Base-by-base conservation (phyloP, 129 eudicot species). In the Flaveria ramosissima region DNA sequence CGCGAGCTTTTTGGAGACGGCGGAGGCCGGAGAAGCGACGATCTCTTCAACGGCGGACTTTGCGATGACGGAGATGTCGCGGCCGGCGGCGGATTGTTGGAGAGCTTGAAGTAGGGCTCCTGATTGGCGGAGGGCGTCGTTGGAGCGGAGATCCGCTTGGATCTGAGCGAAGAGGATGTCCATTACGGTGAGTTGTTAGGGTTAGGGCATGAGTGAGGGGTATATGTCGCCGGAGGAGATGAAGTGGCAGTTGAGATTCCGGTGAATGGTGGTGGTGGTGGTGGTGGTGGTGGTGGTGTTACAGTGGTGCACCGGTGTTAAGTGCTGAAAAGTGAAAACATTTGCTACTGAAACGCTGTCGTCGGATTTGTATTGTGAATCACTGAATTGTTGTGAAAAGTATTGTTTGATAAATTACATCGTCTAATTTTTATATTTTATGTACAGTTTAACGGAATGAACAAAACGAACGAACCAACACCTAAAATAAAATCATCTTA, bases 101-200 rank as follows among this genome's bases (percentile, higher is more conserved):
- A 94, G 96, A 50, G 98, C 93, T 81, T 89, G 97, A 43, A 94
- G 93, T 10, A 94, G 88, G 0, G 98, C 98, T 39, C 92, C 86
- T 47, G 98, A 89, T 63, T 94, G 98, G 12, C 98, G 96, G 70
- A 94, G 97, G n/a, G 98, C 93, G 84, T 94, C 98, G 87, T 89
- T 94, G 46, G 98, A 94, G 9, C 96, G 96, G 79, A 94, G 97
- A 84, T 94, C 98, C 52, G 98, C 97, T 84, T 94, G 98, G 89
- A 94, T 94, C 85, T 94, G 98, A 19, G 98, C 97, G 82, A 94
- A 91, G 8, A 94, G 87, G 52, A 94, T 91, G 70, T 94, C 98
- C 98, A 94, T 91, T 71, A 3, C 3, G 12, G 9, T 53, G 77
- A 71, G 17, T 47, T 55, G 63, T 53, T 64, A 56, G 57, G 68